Evolutionary conservation across 1,139 yeast genomes (phyloP).

Genomic region (Hyphopichia khmerensis): DNA sequence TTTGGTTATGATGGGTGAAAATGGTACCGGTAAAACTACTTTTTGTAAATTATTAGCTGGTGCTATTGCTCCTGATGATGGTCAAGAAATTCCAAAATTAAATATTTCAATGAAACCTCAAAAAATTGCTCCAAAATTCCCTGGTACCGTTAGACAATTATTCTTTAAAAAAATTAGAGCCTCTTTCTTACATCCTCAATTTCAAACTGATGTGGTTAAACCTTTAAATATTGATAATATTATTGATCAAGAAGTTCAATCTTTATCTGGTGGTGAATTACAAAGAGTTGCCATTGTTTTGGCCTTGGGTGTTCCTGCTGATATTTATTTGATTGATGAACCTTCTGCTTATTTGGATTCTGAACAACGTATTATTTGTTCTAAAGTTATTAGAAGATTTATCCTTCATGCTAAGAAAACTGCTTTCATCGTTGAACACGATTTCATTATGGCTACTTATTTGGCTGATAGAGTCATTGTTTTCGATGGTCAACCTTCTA

Average conservation of each 20-base stretch:
- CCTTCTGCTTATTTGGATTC: constrained; percentile 98
- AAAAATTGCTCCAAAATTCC: constrained; percentile 96
- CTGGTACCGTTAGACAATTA: constrained; percentile 97
- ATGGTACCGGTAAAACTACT: constrained; percentile 99
- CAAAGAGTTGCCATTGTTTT: constrained; percentile 98
- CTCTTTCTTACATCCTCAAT: constrained; percentile 91
- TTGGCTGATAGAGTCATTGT: constrained; percentile 98
- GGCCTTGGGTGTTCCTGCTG: constrained; percentile 93
- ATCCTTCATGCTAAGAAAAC: constrained; percentile 96
- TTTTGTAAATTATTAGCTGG: constrained; percentile 95
- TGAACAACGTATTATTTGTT: constrained; percentile 98
- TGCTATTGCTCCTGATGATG: constrained; percentile 81
- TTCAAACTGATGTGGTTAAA: constrained; percentile 96
- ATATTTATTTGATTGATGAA: constrained; percentile 93
- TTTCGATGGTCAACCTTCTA: constrained; percentile 92
- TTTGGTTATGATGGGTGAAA: constrained; percentile 99
- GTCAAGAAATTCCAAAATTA: constrained; percentile 75
- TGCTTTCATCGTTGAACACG: constrained; percentile 98
- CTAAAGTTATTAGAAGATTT: constrained; percentile 96
- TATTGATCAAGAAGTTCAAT: constrained; percentile 96
- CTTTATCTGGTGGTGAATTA: constrained; percentile 98
- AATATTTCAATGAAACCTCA: constrained; percentile 98
- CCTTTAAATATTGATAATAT: constrained; percentile 92
- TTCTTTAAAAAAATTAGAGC: constrained; percentile 96
- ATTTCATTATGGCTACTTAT: constrained; percentile 99